Evolutionary conservation across 805 yeast species (phyloP).

Genomic region (Ogataea nitratoaversa): DNA sequence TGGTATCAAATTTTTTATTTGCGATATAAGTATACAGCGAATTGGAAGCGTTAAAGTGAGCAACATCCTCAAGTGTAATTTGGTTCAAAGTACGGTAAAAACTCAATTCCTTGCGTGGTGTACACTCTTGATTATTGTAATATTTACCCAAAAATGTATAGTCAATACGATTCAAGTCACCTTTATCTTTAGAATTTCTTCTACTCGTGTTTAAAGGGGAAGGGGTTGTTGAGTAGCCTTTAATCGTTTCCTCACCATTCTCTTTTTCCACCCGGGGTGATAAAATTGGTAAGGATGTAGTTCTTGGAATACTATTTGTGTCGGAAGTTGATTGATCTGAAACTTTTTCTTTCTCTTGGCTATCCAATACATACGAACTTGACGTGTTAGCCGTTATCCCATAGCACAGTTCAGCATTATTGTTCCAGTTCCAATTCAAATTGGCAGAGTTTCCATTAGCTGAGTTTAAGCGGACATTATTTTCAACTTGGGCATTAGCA

Average conservation of each 20-base stretch:
- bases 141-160: constrained; percentile 1
- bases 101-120: constrained; percentile 14
- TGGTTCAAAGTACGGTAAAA: constrained; percentile 13
- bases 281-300: too few species aligned
- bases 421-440: background rate
- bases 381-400: background rate
- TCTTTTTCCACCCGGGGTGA: too few species aligned
- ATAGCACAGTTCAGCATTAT: background rate
- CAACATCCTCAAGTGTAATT: constrained; percentile 12
- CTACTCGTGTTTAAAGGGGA: background rate
- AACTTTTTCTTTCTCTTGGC: too few species aligned
- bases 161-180: background rate
- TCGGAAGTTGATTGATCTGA: too few species aligned
- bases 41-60: constrained; percentile 3
- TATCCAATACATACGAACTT: too few species aligned
- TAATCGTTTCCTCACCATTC: too few species aligned
- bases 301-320: too few species aligned
- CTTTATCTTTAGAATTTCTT: background rate
- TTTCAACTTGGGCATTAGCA: background rate
- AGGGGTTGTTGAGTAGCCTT: too few species aligned
- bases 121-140: background rate
- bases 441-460: background rate
- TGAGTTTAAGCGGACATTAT: background rate
- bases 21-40: constrained; percentile 10
- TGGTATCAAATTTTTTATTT: constrained; percentile 16